phyloP scores from a whole-genome alignment of 495 filamentous ascomycete genomes.

The Hypoxylon lienhwacheense region DNA sequence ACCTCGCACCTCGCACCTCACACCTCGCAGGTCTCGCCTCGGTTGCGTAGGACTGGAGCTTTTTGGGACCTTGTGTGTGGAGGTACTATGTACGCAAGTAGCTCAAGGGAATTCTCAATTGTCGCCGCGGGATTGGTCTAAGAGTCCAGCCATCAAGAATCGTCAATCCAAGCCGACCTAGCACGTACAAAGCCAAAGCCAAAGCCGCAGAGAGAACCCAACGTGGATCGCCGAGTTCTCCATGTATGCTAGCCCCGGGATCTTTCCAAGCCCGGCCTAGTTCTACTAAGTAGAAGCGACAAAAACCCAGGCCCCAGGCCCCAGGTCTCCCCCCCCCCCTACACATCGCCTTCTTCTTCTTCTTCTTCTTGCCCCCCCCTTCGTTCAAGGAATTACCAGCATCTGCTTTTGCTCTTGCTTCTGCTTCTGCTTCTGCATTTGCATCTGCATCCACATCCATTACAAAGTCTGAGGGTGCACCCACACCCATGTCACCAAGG shows the following conservation, averaged over 20 bases:
- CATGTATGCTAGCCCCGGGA: constrained; percentile 34
- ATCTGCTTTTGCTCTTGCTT: constrained; percentile 9
- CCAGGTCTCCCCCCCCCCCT: neutral
- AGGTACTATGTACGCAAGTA: constrained; percentile 31
- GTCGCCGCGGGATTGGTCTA: constrained; percentile 31
- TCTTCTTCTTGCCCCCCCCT: constrained; percentile 4
- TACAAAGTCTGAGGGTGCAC: constrained; percentile 30
- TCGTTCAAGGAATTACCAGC: constrained; percentile 34
- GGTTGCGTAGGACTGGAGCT: constrained; percentile 30
- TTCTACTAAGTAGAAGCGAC: neutral
- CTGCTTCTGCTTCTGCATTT: constrained; percentile 9
- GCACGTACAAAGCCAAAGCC: constrained; percentile 14
- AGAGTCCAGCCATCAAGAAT: constrained; percentile 22
- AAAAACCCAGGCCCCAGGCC: constrained; percentile 4
- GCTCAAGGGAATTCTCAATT: constrained; percentile 28
- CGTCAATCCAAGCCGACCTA: constrained; percentile 25
- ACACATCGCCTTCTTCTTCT: neutral
- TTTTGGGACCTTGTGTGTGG: constrained; percentile 32
- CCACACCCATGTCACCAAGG: constrained; percentile 33
- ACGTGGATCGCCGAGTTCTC: constrained; percentile 34
- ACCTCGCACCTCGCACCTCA: too few relatives aligned
- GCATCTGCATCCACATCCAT: constrained; percentile 19
- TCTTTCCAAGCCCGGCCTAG: constrained; percentile 31
- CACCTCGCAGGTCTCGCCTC: constrained; percentile 36
- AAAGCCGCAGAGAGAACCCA: constrained; percentile 15